Evolutionary conservation across 83 land plant genomes (phyloP), one percentile per base, ranked within the genome.

Genomic region (Diphasiastrum complanatum): DNA sequence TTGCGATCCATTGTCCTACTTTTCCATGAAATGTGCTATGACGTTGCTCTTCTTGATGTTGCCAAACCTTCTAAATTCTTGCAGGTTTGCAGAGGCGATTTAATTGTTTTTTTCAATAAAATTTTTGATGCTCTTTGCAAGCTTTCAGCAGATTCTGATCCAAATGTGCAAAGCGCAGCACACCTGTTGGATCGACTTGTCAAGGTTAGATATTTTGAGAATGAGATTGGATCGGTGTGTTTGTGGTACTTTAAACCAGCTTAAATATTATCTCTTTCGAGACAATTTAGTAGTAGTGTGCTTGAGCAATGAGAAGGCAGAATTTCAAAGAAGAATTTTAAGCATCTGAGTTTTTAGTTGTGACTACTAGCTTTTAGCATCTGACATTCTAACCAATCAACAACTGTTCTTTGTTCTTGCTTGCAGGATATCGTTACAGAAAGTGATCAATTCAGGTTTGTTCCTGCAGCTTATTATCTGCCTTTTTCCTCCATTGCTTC

Each of bases 61-160:
- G 16, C 8, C 43, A 8, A 8, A 40, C 12, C n/a, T n/a, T n/a
- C 12, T 49, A 49, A 5, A 29, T 35, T n/a, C 45, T 19, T 62
- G 53, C 85, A 95, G 99, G 97, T 95, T 67, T 83, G 90, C 48
- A 80, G 99, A 76, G 99, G 97, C 45, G 99, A 95, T 29, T 87
- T 95, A 37, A 89, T 95, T 45, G 45, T 83, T 14, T 90, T 78
- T 65, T 95, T 95, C 60, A 95, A 95, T 67, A 81, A 90, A 55
- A 90, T 95, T 60, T 95, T 95, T 84, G 99, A 90, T 79, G 97
- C 99, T 16, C 82, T 95, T 30, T 95, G 99, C 77, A 95, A 95
- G 81, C 97, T 95, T 25, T 89, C 99, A 32, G 99, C 95, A 27
- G 99, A 95, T 60, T 80, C 95, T 37, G 97, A 95, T 80, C 77